These are phyloP conservation scores for Passalora sequoiae DNA, from an alignment of 2,329 filamentous ascomycete species.

Conservation along the genomic window DNA sequence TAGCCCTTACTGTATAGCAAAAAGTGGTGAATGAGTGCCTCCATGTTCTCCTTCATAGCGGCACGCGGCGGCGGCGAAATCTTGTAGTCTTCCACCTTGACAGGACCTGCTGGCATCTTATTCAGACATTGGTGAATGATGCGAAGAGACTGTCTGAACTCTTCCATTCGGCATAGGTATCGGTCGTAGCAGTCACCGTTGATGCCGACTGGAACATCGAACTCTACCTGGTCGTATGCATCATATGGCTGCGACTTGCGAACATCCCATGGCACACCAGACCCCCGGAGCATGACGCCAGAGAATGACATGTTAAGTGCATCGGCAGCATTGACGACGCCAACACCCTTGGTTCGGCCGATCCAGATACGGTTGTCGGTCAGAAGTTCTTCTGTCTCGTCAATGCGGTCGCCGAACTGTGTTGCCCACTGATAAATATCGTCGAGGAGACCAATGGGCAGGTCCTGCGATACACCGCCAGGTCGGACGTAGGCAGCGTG, in stretches of 20 bases:
- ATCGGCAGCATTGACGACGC: conserved; percentile 84
- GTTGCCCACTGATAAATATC: conserved; percentile 99
- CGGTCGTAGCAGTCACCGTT: conserved; percentile 99
- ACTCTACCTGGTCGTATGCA: conserved; percentile 95
- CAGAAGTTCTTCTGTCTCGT: conserved; percentile 96
- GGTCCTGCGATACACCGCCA: conserved; percentile 91
- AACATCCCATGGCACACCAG: conserved; percentile 91
- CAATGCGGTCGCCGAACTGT: conserved; percentile 95
- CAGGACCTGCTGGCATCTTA: conserved; percentile 92
- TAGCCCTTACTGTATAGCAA: conserved; percentile 98
- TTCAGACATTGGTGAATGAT: conserved; percentile 99
- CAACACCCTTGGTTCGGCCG: conserved; percentile 78
- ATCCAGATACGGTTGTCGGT: conserved; percentile 99
- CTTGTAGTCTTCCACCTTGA: conserved; percentile 98
- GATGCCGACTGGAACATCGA: conserved; percentile 91
- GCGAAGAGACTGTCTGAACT: conserved; percentile 95
- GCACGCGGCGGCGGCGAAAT: conserved; percentile 88
- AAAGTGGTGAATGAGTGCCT: conserved; percentile 98
- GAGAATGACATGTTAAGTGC: conserved; percentile 97
- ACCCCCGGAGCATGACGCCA: conserved; percentile 96
- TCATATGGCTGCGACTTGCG: conserved; percentile 97
- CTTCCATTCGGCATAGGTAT: conserved; percentile 98
- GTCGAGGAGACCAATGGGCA: conserved; percentile 87
- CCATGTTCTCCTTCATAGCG: conserved; percentile 99
- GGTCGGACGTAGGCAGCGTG: conserved; percentile 96